A percentile compares a stretch with the other conserved stretches of the same genome.
Conservation (phyloP, 164 flowering plant genomes). For the Santalum album region DNA sequence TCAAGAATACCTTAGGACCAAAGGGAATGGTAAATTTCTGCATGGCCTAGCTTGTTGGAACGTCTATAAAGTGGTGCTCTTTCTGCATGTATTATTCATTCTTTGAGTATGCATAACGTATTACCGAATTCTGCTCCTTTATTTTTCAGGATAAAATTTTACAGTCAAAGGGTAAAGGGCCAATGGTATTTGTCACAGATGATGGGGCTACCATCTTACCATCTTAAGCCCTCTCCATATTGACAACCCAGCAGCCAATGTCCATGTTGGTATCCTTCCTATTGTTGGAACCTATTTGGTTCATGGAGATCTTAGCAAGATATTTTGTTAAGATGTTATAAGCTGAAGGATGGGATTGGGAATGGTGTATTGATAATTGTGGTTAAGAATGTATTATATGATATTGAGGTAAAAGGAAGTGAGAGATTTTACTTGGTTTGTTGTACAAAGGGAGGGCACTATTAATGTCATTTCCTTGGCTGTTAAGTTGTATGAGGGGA, state of each 20-base stretch:
- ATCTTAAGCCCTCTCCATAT: constrained; percentile 95
- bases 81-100: background rate
- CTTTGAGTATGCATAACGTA: too few species aligned
- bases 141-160: constrained; percentile 76
- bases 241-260: constrained; percentile 96
- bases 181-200: constrained; percentile 78
- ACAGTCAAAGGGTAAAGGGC: constrained; percentile 90
- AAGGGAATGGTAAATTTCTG: constrained; percentile 79
- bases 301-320: background rate
- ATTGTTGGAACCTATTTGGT: background rate
- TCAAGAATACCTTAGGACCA: constrained; percentile 95
- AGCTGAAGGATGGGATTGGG: too few species aligned
- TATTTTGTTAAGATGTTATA: too few species aligned
- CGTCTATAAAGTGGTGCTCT: background rate
- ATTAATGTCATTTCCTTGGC: too few species aligned
- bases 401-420: too few species aligned
- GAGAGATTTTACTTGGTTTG: too few species aligned
- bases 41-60: background rate
- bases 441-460: too few species aligned
- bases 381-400: too few species aligned
- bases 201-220: constrained; percentile 96
- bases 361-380: too few species aligned
- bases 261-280: constrained; percentile 87
- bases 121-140: constrained; percentile 3
- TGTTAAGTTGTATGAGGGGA: too few species aligned